phyloP scores from a whole-genome alignment of 2,329 filamentous ascomycete genomes.

The Penicillium sp. region DNA sequence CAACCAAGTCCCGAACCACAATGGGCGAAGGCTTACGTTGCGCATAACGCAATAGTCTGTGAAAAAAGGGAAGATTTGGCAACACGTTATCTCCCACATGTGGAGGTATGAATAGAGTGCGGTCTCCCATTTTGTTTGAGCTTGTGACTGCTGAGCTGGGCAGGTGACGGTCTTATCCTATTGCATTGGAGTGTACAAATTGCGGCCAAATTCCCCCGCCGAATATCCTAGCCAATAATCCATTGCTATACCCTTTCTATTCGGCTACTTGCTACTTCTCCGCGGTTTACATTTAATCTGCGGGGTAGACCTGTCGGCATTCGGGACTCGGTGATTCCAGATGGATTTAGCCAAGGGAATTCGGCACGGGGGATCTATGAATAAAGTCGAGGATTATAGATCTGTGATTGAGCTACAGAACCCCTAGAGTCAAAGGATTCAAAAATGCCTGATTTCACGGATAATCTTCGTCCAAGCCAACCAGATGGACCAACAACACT shows the following conservation, averaged over 20 bases:
- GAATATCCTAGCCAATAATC: not conserved
- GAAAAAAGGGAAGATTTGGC: constrained; percentile 33
- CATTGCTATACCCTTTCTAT: not conserved
- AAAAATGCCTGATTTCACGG: constrained; percentile 50
- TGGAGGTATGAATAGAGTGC: constrained; percentile 25
- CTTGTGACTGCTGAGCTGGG: too few relatives aligned
- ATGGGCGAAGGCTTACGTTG: constrained; percentile 21
- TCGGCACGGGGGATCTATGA: not conserved
- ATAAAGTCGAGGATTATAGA: not conserved
- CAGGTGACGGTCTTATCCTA: not conserved
- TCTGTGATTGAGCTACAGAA: not conserved
- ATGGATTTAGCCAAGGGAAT: constrained; percentile 1
- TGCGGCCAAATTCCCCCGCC: not conserved
- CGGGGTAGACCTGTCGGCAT: constrained; percentile 11
- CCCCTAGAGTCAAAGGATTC: not conserved
- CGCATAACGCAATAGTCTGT: constrained; percentile 30
- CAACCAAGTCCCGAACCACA: constrained; percentile 33
- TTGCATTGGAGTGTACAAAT: not conserved
- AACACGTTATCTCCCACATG: constrained; percentile 29
- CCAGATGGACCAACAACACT: constrained; percentile 47
- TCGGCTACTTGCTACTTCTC: constrained; percentile 15
- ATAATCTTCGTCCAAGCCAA: constrained; percentile 46
- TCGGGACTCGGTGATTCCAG: constrained; percentile 17
- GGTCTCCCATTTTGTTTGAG: constrained; percentile 15
- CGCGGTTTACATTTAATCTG: constrained; percentile 11